Evolutionary conservation across 2,329 filamentous ascomycete species (phyloP).

Genomic region (Pseudocercospora macadamiae): DNA sequence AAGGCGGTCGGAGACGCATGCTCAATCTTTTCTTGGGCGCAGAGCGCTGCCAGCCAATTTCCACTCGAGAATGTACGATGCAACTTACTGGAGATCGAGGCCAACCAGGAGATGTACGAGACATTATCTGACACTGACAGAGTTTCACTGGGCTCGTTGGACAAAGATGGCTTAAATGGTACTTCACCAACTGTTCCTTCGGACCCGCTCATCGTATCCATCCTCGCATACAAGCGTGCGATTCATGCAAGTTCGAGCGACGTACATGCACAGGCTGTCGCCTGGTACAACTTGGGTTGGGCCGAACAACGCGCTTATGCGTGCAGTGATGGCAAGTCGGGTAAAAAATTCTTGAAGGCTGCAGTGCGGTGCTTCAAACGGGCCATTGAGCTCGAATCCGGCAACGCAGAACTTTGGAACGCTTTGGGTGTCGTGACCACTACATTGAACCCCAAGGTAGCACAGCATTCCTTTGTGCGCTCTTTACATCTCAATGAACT

Average conservation of each 20-base stretch:
- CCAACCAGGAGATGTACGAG: conserved; percentile 61
- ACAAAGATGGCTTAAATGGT: conserved; percentile 30
- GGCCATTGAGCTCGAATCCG: conserved; percentile 91
- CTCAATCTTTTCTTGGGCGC: conserved; percentile 78
- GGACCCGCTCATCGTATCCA: conserved; percentile 64
- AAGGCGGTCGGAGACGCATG: conserved; percentile 89
- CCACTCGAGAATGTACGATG: conserved; percentile 60
- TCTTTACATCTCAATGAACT: conserved; percentile 91
- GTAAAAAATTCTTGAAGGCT: conserved; percentile 72
- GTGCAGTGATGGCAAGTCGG: conserved; percentile 62
- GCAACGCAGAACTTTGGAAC: conserved; percentile 97
- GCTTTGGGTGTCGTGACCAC: conserved; percentile 89
- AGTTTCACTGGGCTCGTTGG: conserved; percentile 39
- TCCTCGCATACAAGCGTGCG: conserved; percentile 85
- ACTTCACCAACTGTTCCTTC: conserved; percentile 44
- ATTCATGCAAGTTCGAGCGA: conserved; percentile 74
- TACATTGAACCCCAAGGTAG: conserved; percentile 79
- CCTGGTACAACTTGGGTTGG: conserved; percentile 96
- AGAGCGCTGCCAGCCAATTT: conserved; percentile 66
- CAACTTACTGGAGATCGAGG: conserved; percentile 59
- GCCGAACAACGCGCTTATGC: conserved; percentile 80
- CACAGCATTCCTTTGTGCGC: conserved; percentile 90
- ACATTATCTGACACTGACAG: conserved; percentile 71
- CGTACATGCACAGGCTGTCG: conserved; percentile 86
- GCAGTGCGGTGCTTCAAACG: conserved; percentile 91